These are phyloP conservation scores for Leccinum obscurum DNA, from an alignment of 768 basidiomycete species.

Conservation along the genomic window DNA sequence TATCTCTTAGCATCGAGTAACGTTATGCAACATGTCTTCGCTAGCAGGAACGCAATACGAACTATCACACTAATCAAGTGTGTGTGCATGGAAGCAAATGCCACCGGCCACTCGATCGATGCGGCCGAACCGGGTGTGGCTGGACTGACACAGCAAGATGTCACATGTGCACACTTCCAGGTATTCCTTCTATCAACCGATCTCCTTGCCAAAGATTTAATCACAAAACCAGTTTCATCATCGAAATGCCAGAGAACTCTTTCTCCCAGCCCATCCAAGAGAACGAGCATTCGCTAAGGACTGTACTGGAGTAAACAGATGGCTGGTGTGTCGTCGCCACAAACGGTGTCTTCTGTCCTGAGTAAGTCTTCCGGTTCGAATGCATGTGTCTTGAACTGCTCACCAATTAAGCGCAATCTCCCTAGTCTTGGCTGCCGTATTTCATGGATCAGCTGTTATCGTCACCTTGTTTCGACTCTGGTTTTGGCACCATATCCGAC, in stretches of 20 bases:
- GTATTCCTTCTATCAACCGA: conserved; percentile 2
- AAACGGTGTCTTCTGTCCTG: conserved; percentile 15
- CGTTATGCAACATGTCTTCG: too few relatives aligned
- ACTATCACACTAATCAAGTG: too few relatives aligned
- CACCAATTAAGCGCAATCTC: neutral
- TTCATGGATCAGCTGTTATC: conserved; percentile 20
- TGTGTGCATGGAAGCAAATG: too few relatives aligned
- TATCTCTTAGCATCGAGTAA: too few relatives aligned
- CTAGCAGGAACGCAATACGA: too few relatives aligned
- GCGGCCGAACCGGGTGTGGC: too few relatives aligned
- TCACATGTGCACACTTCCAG: neutral
- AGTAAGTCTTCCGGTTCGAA: conserved; percentile 14
- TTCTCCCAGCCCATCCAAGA: neutral
- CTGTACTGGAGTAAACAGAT: conserved; percentile 1
- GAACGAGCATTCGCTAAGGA: neutral
- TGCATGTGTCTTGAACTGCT: neutral
- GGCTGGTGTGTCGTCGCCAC: conserved; percentile 8
- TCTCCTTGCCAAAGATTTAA: neutral
- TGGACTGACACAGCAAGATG: too few relatives aligned
- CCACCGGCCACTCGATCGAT: too few relatives aligned
- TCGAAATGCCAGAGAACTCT: neutral
- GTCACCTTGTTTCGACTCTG: conserved; percentile 29
- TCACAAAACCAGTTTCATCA: neutral
- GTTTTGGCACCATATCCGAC: conserved; percentile 22
- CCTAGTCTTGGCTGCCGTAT: conserved; percentile 20